A percentile compares a stretch with the other conserved stretches of the same genome.
These are phyloP conservation scores for Saururus chinensis DNA, from an alignment of 164 flowering plant genomes.

Conservation along the genomic window DNA sequence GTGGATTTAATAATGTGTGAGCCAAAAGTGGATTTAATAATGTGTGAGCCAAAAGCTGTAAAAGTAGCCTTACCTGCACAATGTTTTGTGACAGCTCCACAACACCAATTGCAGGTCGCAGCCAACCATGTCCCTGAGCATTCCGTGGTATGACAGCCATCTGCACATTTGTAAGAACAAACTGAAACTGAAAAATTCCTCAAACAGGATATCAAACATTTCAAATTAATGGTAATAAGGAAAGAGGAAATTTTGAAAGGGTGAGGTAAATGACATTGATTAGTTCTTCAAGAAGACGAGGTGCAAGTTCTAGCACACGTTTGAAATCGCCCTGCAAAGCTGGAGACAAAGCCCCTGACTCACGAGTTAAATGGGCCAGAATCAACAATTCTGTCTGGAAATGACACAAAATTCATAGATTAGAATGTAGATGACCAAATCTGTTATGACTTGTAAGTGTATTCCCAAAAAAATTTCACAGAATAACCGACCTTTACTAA, in stretches of 20 bases:
- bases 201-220: neutral
- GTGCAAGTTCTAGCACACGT: conserved; percentile 75
- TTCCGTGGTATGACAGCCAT: conserved; percentile 85
- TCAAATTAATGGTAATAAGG: neutral
- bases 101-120: conserved; percentile 76
- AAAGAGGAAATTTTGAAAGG: neutral
- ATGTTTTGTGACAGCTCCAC: conserved; percentile 73
- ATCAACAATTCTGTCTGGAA: conserved; percentile 79
- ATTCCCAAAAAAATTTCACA: neutral
- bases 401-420: neutral
- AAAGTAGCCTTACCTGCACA: conserved; percentile 45
- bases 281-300: conserved; percentile 93
- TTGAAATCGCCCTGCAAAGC: conserved; percentile 58
- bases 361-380: conserved; percentile 86
- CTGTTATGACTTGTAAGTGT: neutral
- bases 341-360: conserved; percentile 51
- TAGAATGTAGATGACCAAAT: neutral
- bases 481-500: conserved; percentile 93
- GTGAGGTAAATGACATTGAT: conserved; percentile 57
- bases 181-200: neutral
- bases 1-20: no score
- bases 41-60: neutral
- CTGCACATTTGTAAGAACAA: conserved; percentile 23
- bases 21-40: no score
- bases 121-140: conserved; percentile 75